Base-by-base conservation (phyloP, 2,329 filamentous ascomycete genomes). In the Phialocephala sp. region DNA sequence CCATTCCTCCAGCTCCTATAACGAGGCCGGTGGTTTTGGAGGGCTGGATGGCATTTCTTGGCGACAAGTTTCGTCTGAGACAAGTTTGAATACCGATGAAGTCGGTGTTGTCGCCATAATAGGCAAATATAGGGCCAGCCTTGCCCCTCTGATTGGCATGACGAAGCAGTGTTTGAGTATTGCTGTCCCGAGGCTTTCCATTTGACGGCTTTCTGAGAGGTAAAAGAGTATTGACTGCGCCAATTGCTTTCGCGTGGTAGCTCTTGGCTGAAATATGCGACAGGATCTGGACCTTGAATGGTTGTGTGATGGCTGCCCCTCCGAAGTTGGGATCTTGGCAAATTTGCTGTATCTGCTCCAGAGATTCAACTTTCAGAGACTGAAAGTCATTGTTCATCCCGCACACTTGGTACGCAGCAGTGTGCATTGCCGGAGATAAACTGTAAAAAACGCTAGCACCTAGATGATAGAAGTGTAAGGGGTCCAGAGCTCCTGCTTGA, bases 71-170 rank as follows among this genome's bases (percentile, higher is more conserved):
- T 37, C 90, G 83, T 6, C 88, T 84, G 50, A 94, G 85, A 73
- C 90, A 93, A 2, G 89, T 90, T 61, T 89, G 82, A 50, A 94
- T 91, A 5, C 91, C 91, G 39, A 93, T 90, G 89, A 91, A 94
- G 75, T 94, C 91, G 0, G 91, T 93, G 66, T 94, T 94, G 65
- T 93, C 90, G 1, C 91, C 91, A 68, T 92, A 91, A 0, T 93
- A 80, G 0, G 88, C 89, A 67, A 85, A 85, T 8, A 92, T 85
- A 0, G 87, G 85, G 0, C 91, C 90, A 1, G 88, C 83, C 52
- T 87, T 83, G 68, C 89, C 89, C 65, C 88, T 83, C 54, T 88
- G 83, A 36, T 82, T 79, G 5, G 75, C 73, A 80, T 76, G 74
- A 2, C 68, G 62, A 15, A 76, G 69, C 15, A 76, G 72, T 20